These are phyloP conservation scores for Rhodotorula sp. DNA, from an alignment of 1,284 basidiomycete species.

Conservation along the genomic window DNA sequence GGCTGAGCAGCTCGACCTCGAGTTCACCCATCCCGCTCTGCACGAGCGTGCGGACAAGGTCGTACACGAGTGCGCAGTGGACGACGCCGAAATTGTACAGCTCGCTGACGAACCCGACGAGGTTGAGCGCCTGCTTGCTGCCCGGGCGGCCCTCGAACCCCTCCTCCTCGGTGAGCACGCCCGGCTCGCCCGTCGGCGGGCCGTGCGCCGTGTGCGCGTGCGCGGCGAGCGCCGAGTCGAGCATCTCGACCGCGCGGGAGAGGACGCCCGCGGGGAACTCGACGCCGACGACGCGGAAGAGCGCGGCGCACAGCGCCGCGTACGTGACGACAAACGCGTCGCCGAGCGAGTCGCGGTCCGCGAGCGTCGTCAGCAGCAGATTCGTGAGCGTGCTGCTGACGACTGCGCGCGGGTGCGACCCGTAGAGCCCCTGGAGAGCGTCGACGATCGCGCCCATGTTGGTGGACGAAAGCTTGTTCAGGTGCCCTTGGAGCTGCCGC, in stretches of 20 bases:
- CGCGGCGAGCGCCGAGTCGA: conserved; percentile 27
- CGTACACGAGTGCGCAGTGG: conserved; percentile 83
- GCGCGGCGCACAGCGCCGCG: conserved; percentile 79
- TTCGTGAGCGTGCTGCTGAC: conserved; percentile 78
- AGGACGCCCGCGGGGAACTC: conserved; percentile 72
- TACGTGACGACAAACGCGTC: conserved; percentile 88
- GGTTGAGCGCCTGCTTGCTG: conserved; percentile 80
- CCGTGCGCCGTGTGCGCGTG: conserved; percentile 12
- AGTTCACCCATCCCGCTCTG: conserved; percentile 67
- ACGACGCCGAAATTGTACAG: conserved; percentile 95
- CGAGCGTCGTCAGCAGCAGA: conserved; percentile 79
- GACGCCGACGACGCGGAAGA: conserved; percentile 82
- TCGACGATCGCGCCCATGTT: conserved; percentile 81
- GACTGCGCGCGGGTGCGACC: conserved; percentile 76
- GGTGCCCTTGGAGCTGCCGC: conserved; percentile 65
- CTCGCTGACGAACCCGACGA: conserved; percentile 84
- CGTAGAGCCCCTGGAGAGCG: conserved; percentile 75
- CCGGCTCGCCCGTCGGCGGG: not conserved
- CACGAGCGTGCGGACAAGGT: conserved; percentile 79
- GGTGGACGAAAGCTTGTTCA: conserved; percentile 46
- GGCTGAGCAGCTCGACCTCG: conserved; percentile 82
- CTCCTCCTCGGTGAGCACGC: conserved; percentile 44
- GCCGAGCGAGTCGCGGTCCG: conserved; percentile 74
- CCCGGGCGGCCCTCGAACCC: conserved; percentile 40
- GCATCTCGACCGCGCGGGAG: conserved; percentile 39